Evolutionary conservation across 1,139 yeast genomes (phyloP).

Genomic region (Yamadazyma atmosphaerica): DNA sequence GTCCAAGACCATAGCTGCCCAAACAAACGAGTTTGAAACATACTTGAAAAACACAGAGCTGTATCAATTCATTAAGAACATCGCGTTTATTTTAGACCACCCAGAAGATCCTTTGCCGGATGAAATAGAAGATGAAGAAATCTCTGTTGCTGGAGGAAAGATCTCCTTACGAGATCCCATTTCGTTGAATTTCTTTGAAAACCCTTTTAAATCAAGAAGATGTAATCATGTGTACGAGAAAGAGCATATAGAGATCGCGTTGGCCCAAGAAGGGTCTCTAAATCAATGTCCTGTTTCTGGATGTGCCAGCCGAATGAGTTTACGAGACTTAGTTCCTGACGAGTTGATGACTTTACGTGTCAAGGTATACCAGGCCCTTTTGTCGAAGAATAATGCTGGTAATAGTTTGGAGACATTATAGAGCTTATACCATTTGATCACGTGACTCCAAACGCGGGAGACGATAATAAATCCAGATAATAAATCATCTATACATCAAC

Average conservation of each 20-base stretch:
- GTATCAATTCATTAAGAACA: constrained; percentile 27
- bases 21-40: constrained; percentile 10
- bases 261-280: constrained; percentile 16
- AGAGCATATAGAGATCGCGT: constrained; percentile 35
- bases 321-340: constrained; percentile 41
- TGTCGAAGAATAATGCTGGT: constrained; percentile 5
- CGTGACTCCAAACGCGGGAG: not conserved
- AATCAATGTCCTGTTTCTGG: constrained; percentile 50
- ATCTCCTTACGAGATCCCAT: constrained; percentile 67
- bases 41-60: constrained; percentile 7
- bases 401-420: constrained; percentile 8
- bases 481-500: no score
- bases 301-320: constrained; percentile 33
- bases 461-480: no score
- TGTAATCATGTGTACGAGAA: constrained; percentile 67
- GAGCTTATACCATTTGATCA: not conserved
- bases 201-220: constrained; percentile 52
- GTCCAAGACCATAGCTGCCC: constrained; percentile 4
- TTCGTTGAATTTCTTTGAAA: constrained; percentile 48
- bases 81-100: constrained; percentile 29
- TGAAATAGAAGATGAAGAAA: constrained; percentile 37
- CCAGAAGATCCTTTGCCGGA: constrained; percentile 48
- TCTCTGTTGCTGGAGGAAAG: constrained; percentile 66
- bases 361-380: constrained; percentile 32
- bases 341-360: constrained; percentile 52